A percentile compares a stretch with the other conserved stretches of the same genome.
phyloP scores from a whole-genome alignment of 768 basidiomycete genomes.

The Russula sp. region DNA sequence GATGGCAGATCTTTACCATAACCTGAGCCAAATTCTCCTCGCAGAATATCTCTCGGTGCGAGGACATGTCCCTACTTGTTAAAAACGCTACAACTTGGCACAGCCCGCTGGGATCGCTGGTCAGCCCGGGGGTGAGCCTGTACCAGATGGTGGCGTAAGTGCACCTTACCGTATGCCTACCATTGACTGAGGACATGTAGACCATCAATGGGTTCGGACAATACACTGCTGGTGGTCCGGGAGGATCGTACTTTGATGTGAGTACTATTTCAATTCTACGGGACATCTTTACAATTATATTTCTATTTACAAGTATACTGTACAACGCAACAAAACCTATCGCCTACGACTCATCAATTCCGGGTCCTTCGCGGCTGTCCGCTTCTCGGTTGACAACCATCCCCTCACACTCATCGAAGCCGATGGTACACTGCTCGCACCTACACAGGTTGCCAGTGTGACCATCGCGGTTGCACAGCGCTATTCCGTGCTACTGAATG shows the following conservation, averaged over 20 bases:
- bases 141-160: slow-evolving; percentile 29
- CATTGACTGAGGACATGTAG: slow-evolving; percentile 6
- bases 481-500: slow-evolving; percentile 40
- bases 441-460: slow-evolving; percentile 34
- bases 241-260: slow-evolving; percentile 28
- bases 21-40: slow-evolving; percentile 25
- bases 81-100: background rate
- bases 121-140: slow-evolving; percentile 30
- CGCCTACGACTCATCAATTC: slow-evolving; percentile 44
- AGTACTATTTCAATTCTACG: background rate
- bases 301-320: slow-evolving; percentile 26
- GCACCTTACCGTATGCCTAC: background rate
- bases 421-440: slow-evolving; percentile 39
- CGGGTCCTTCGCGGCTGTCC: slow-evolving; percentile 39
- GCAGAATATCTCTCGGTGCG: slow-evolving; percentile 24
- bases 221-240: slow-evolving; percentile 24
- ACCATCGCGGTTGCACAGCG: slow-evolving; percentile 42
- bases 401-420: slow-evolving; percentile 41
- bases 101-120: slow-evolving; percentile 29
- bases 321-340: slow-evolving; percentile 34
- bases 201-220: slow-evolving; percentile 32
- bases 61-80: background rate
- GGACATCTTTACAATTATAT: slow-evolving; percentile 17
- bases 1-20: slow-evolving; percentile 33
- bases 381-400: slow-evolving; percentile 42